Base-by-base conservation (phyloP, 2,329 filamentous ascomycete genomes). In the Botrytis elliptica region DNA sequence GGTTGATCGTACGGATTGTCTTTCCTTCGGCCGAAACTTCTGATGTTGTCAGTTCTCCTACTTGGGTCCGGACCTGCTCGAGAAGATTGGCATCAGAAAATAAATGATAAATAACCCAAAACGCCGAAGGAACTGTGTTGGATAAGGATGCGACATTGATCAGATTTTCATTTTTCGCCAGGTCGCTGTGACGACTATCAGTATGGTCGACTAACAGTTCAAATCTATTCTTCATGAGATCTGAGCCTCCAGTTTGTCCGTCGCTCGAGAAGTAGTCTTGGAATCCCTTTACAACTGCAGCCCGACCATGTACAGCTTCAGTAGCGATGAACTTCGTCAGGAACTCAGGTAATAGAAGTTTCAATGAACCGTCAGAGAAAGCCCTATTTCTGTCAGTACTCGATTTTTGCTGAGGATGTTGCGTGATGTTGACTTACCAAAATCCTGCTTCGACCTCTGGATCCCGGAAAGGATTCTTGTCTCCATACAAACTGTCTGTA, bases 401-500 rank as follows among this genome's bases (percentile, higher is more conserved):
- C 1, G 10, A 38, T 2, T 8, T 18, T 3, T 20, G 29, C 6
- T 29, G 12, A 22, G 20, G 7, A 10, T 18, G 18, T 14, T 38
- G 29, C 3, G 20, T 46, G n/a, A 6, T n/a, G 9, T 22, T 10
- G 25, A 68, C 70, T 38, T 49, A 72, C 70, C 70, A 72, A 46
- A 72, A 72, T 46, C 70, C 70, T 38, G n/a, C 29, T 40, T 72
- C 70, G 18, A 72, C 49, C 3, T 72, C 36, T 25, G 70, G 44
- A 29, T 72, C 63, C 46, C 70, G 62, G 42, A 60, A 72, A n/a
- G 63, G 70, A 29, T 68, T 72, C 29, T 42, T 18, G 16, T 33
- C 46, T 33, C 70, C 63, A 68, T 72, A 72, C 29, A 72, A 38
- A 60, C 70, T 67, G 55, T 72, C 70, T 38, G 62, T 72, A 4